These are phyloP conservation scores for Dendrocalamus latiflorus DNA, from an alignment of 202 grass and related monocot genomes.

Conservation along the genomic window DNA sequence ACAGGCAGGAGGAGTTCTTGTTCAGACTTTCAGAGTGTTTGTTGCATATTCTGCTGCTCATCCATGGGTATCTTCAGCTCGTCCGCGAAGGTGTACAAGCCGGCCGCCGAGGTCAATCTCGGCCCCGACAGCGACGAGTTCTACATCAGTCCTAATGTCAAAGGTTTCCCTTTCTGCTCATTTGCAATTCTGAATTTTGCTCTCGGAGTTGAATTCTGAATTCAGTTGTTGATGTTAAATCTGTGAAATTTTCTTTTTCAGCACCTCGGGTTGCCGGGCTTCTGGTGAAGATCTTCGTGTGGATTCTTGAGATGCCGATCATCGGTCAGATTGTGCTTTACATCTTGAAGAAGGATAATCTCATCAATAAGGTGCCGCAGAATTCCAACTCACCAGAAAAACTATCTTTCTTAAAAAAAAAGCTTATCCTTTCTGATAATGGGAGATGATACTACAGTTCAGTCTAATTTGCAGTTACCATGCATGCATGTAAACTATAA, in stretches of 20 bases:
- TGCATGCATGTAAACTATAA: background rate
- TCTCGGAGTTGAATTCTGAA: background rate
- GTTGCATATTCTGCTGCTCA: background rate
- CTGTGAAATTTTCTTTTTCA: constrained; percentile 10
- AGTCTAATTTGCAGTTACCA: background rate
- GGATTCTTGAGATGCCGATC: constrained; percentile 77
- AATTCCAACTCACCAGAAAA: background rate
- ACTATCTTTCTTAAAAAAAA: background rate
- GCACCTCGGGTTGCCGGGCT: constrained; percentile 85
- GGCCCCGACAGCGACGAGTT: constrained; percentile 72
- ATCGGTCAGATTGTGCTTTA: constrained; percentile 55
- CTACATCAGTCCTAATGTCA: constrained; percentile 91
- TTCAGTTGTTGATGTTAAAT: background rate
- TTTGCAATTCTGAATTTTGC: background rate
- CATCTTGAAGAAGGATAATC: constrained; percentile 89
- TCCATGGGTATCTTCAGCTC: constrained; percentile 74
- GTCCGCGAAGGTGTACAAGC: constrained; percentile 73
- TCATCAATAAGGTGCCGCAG: constrained; percentile 71
- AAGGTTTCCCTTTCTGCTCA: constrained; percentile 44
- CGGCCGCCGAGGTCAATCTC: constrained; percentile 75
- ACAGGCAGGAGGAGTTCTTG: background rate
- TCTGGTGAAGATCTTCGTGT: constrained; percentile 95
- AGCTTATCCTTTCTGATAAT: background rate
- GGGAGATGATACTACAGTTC: background rate
- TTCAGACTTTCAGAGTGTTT: background rate